Base-by-base conservation (phyloP, 306 rosid species). In the Inga laurina region DNA sequence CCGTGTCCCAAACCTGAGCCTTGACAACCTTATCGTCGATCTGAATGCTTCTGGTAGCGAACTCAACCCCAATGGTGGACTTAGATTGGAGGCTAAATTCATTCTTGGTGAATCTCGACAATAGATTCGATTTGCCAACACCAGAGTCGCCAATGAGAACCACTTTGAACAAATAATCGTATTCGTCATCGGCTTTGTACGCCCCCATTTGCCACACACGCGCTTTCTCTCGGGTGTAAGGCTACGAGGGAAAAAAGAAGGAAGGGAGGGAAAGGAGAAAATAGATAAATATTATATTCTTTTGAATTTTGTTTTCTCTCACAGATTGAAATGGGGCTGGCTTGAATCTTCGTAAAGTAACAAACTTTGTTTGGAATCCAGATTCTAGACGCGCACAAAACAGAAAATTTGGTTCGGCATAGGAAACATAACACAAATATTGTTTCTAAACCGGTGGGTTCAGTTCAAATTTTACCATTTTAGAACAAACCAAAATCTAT, bases 1-100 rank as follows among this genome's bases (percentile, higher is more conserved):
- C 97, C 46, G 97, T 93, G 77, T 93, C 97, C 97, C 97, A 93
- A 91, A 93, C 90, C 92, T 93, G 97, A 83, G 97, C 97, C 90
- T 93, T 93, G 84, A 90, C 90, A 59, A 93, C 93, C 92, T 93
- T 93, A 11, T 93, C 92, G 73, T 93, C 94, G 4, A 93, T 93
- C 27, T 81, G 88, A 81, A 94, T 90, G 88, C 98, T 93, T 90
- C 97, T 87, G 78, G 98, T 92, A 44, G 98, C 94, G 59, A 94
- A 94, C 88, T 94, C 97, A 68, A 93, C 97, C 35, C 97, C 97
- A 81, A 94, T 94, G 85, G 98, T 92, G 83, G 98, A 94, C 83
- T 88, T 92, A 0, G 97, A 94, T 87, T 94, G 92, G 15, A 94
- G 94, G 85, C 94, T 90, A 78, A 94, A 94, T 84, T 93, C 97